Base-by-base conservation (phyloP, 1,284 basidiomycete species). In the Austroboletus niveus region DNA sequence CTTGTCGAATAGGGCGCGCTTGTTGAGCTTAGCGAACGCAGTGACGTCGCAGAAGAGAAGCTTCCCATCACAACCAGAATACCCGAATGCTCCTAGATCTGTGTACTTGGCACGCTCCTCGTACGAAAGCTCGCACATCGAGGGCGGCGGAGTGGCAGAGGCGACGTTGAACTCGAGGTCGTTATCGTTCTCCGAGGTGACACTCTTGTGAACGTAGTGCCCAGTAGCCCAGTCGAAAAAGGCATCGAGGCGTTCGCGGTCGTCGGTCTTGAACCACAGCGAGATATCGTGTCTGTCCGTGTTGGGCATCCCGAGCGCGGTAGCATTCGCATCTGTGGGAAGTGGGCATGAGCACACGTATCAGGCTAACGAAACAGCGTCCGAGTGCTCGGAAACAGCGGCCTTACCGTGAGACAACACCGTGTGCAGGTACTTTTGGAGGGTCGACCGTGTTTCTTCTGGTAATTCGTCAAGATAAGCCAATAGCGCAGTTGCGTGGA, bases 401-500 rank as follows among this genome's bases (percentile, higher is more conserved):
- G 2, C 24, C 53, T 47, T 32, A 67, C 63, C 66, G 6, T 65
- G 66, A 38, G 14, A 47, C 8, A 69, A 20, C 4, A 56, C n/a
- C 1, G 63, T 61, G 40, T 66, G 63, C 1, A 65, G 52, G 46
- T 69, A 66, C 10, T 42, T 62, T 9, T 24, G 41, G 10, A 68
- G 53, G 7, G 49, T 57, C 10, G 36, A 32, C 4, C 43, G 53
- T 12, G 50, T 50, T 0, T 52, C 52, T 3, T 34, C 43, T 6
- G 53, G 27, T 22, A 62, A 24, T 22, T 48, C 51, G 14, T 64
- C 63, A 5, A 60, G 41, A 30, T 60, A 64, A 2, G 63, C 65
- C 46, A 65, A 32, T 34, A 54, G 8, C 15, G 54, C 38, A 17
- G 51, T 38, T 2, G 17, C 36, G 24, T 64, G 52, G n/a, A 53